Evolutionary conservation across 2,329 filamentous ascomycete genomes (phyloP).

Genomic region (Venturia nashicola): DNA sequence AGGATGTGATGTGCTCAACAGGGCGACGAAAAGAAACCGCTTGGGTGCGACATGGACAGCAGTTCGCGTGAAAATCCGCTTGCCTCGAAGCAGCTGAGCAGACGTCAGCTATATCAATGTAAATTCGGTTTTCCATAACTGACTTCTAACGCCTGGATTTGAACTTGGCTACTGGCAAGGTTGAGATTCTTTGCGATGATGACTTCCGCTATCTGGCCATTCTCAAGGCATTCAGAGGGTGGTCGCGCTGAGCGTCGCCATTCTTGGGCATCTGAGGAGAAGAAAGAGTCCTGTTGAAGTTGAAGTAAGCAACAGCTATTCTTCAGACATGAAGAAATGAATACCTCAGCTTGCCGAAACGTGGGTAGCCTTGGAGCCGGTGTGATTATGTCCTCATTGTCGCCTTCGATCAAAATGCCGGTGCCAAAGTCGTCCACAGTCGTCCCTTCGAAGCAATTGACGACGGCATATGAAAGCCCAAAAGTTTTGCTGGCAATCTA

Average conservation of each 20-base stretch:
- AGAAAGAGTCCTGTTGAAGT: neutral
- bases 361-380: conserved; percentile 1
- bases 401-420: conserved; percentile 44
- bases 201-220: conserved; percentile 56
- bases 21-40: conserved; percentile 66
- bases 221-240: neutral
- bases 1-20: conserved; percentile 38
- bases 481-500: conserved; percentile 48
- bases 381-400: conserved; percentile 10
- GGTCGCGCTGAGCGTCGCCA: neutral
- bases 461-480: conserved; percentile 53
- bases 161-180: conserved; percentile 58
- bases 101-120: neutral
- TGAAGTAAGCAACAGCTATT: neutral
- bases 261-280: neutral
- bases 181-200: conserved; percentile 74
- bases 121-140: neutral
- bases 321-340: too few species aligned
- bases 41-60: conserved; percentile 63
- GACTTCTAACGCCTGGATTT: conserved; percentile 63
- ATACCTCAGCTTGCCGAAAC: neutral
- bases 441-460: conserved; percentile 61
- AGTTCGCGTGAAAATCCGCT: conserved; percentile 63
- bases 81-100: conserved; percentile 60
- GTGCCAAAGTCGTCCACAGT: conserved; percentile 72